Evolutionary conservation across 2,329 filamentous ascomycete species (phyloP), one percentile per base, ranked within the genome.

Genomic region (Epichloe festucae): DNA sequence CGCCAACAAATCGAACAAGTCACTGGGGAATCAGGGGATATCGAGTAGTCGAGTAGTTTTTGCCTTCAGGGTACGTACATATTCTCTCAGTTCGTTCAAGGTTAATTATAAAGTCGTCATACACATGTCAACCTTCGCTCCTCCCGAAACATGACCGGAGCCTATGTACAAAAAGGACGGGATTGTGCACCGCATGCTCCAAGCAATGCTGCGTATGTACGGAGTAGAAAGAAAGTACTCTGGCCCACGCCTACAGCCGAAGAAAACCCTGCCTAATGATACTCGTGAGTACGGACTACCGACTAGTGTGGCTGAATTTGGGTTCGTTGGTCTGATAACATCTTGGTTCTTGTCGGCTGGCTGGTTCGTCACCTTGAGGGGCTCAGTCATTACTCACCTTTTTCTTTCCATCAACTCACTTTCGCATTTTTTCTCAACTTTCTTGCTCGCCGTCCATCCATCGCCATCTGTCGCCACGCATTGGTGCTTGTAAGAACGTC

Each of bases 281-380:
- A 34, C 8, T 27, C 27, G 19, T n/a, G 11, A 14, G 14, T n/a
- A 17, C 17, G 17, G 17, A 21, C 2, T 21, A 21, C 19, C 3
- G 19, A 21, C 3, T 21, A n/a, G 36, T 39, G 31, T n/a, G 12
- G 23, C 39, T 35, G 1, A 38, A 15, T 31, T 15, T 12, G 15
- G 36, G 10, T 39, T 21, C 14, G 15, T 21, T 17, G 15, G 21
- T 27, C 38, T 39, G 15, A 39, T 5, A 39, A 39, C 38, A 15
- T n/a, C 31, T 31, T 6, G 38, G 38, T 39, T 39, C n/a, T 27
- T 19, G 41, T 21, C 19, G 41, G 21, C 41, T 51, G 38, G 31
- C 27, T 42, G 38, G 44, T 50, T 50, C 52, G 47, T 54, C 47
- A 56, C 54, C 57, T 54, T 57, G 53, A 57, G 52, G 57, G 56